These are phyloP conservation scores for Neoboletus brunneissimus DNA, from an alignment of 768 basidiomycete species.

Conservation along the genomic window DNA sequence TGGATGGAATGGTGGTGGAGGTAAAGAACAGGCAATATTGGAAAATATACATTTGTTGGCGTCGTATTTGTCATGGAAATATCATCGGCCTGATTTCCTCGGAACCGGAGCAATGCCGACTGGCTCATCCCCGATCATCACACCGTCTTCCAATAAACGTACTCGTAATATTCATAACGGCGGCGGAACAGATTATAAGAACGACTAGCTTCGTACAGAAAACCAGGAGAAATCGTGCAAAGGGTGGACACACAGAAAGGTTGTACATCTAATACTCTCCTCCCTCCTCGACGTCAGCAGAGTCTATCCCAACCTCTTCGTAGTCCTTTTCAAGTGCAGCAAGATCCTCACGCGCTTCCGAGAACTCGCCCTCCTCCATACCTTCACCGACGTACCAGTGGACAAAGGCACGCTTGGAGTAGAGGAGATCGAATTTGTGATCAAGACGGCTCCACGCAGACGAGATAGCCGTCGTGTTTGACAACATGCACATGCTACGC, in stretches of 20 bases:
- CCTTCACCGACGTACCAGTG: constrained; percentile 74
- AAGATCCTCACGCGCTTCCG: constrained; percentile 97
- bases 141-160: constrained; percentile 3
- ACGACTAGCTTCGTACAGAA: constrained; percentile 28
- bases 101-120: background rate
- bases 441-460: constrained; percentile 69
- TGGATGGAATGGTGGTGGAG: constrained; percentile 10
- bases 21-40: constrained; percentile 8
- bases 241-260: constrained; percentile 7
- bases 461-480: constrained; percentile 73
- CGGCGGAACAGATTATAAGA: constrained; percentile 28
- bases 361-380: constrained; percentile 95
- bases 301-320: constrained; percentile 72
- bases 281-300: constrained; percentile 49
- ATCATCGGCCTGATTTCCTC: constrained; percentile 5
- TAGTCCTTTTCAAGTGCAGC: constrained; percentile 99
- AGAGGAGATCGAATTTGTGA: constrained; percentile 79
- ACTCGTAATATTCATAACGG: constrained; percentile 37
- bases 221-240: constrained; percentile 23
- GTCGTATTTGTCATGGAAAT: constrained; percentile 27
- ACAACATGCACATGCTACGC: constrained; percentile 74
- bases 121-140: no score
- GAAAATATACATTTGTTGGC: constrained; percentile 10
- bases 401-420: constrained; percentile 59
- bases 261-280: constrained; percentile 41